These are phyloP conservation scores for Orbilia ellipsospora DNA, from an alignment of 2,329 filamentous ascomycete genomes.

Conservation along the genomic window DNA sequence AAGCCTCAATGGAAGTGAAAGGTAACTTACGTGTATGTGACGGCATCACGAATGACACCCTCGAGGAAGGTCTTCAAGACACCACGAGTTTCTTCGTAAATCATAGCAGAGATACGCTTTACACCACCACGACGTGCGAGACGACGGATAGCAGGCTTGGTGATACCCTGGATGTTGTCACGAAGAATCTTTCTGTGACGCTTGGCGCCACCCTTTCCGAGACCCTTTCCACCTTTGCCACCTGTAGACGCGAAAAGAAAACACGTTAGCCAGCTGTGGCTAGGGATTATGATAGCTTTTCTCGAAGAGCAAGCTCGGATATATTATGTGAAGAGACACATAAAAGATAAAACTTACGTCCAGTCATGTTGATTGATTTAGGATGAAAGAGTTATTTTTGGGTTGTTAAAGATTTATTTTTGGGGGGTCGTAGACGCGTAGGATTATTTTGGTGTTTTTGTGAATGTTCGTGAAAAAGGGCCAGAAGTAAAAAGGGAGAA, in stretches of 20 bases:
- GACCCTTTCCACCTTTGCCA: slow-evolving; percentile 96
- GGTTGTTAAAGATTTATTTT: slow-evolving; percentile 8
- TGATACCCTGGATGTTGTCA: slow-evolving; percentile 99
- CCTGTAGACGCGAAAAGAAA: slow-evolving; percentile 67
- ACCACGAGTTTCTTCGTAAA: slow-evolving; percentile 82
- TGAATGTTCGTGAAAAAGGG: not conserved
- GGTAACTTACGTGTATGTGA: slow-evolving; percentile 72
- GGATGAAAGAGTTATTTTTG: slow-evolving; percentile 39
- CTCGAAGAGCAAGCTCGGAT: not conserved
- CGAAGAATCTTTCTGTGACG: slow-evolving; percentile 99
- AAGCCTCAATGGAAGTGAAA: not conserved
- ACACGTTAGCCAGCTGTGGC: slow-evolving; percentile 63
- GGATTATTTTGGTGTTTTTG: slow-evolving; percentile 23
- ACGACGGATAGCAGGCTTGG: slow-evolving; percentile 98
- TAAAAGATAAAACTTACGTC: slow-evolving; percentile 39
- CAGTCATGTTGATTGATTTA: slow-evolving; percentile 53
- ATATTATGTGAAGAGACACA: not conserved
- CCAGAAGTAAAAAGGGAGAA: slow-evolving; percentile 14
- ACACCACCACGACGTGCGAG: slow-evolving; percentile 99
- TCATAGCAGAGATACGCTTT: slow-evolving; percentile 99
- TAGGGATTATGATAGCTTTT: not conserved
- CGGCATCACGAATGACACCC: slow-evolving; percentile 79
- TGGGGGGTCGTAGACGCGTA: slow-evolving; percentile 5
- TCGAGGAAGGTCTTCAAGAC: slow-evolving; percentile 83
- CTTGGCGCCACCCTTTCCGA: slow-evolving; percentile 98